Base-by-base conservation (phyloP, 2,329 filamentous ascomycete genomes). In the Cladosporium sp. region DNA sequence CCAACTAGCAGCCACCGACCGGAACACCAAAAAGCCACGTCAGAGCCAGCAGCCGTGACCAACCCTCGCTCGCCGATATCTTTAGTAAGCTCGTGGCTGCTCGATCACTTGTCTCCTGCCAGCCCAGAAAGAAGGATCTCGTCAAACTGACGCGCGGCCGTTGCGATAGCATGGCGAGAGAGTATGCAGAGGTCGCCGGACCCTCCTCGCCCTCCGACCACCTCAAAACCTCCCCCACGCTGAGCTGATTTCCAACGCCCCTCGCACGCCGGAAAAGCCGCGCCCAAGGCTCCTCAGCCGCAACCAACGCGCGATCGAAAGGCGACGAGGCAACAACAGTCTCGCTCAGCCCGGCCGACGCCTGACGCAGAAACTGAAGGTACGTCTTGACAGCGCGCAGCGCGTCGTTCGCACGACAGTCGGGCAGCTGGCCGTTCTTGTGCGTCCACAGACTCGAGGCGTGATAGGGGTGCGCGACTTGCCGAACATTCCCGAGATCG, bases 401-500 rank as follows among this genome's bases (percentile, higher is more conserved):
- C 19, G 35, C 45, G 19, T 48, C 45, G 35, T 48, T 48, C 9
- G 45, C 45, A 4, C 45, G 35, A 32, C 45, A 48, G 13, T 41
- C 35, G 3, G 45, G 45, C 22, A 48, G 35, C 45, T 48, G 45
- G 6, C 10, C 18, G 19, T 48, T 48, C 18, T 37, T 48, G 19
- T 33, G 35, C 19, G 22, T 32, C 45, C 45, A 48, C 7, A 41
- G 9, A 13, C 19, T 38, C n/a, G 45, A 48, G 9, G 45, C 6
- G 22, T 48, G 45, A 19, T 48, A 59, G 7, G 64, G 61, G 48
- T 70, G 68, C 2, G 54, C 33, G 0, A 62, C 6, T 4, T 69
- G 54, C 11, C 68, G 61, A 7, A 69, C 56, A 19, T 68, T 70
- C 2, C 69, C 68, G 6, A 71, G 58, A 45, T 71, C 69, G 32